These are phyloP conservation scores for Boletus edulis DNA, from an alignment of 768 basidiomycete species.

Conservation along the genomic window DNA sequence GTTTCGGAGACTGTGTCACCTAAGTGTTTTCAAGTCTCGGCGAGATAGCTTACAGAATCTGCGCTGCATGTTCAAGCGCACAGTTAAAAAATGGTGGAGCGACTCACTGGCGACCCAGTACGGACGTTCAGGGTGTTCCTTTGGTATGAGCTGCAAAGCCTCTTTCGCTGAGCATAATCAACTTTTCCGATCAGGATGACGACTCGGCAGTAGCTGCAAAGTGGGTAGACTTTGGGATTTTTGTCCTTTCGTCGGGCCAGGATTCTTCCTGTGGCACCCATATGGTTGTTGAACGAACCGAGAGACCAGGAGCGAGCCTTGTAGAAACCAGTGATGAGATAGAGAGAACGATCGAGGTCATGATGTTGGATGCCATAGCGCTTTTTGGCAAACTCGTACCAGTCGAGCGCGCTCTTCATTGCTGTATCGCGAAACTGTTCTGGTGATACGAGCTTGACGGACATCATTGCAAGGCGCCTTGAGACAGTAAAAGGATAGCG, in stretches of 20 bases:
- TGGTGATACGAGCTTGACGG: not conserved
- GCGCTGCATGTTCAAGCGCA: too few species aligned
- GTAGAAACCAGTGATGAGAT: slow-evolving; percentile 1
- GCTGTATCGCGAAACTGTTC: not conserved
- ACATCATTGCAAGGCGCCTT: not conserved
- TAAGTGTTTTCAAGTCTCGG: too few species aligned
- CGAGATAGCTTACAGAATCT: too few species aligned
- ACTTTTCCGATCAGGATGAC: too few species aligned
- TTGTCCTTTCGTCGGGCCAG: not conserved
- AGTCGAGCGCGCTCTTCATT: not conserved
- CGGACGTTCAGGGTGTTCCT: too few species aligned
- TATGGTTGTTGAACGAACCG: not conserved
- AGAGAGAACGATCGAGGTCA: not conserved
- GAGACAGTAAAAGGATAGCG: not conserved
- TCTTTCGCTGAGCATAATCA: too few species aligned
- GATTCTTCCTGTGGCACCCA: not conserved
- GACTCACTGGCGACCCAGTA: too few species aligned
- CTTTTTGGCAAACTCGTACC: not conserved
- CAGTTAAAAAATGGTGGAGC: too few species aligned
- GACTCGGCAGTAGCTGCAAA: too few species aligned
- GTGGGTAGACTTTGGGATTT: not conserved
- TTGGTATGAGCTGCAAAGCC: too few species aligned
- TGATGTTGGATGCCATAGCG: not conserved
- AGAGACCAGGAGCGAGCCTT: slow-evolving; percentile 1
- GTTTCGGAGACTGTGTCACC: too few species aligned